Percentiles rank a stretch among this genome's conserved stretches.
These are phyloP conservation scores for Venturia aucupariae DNA, from an alignment of 2,329 filamentous ascomycete species.

Conservation along the genomic window DNA sequence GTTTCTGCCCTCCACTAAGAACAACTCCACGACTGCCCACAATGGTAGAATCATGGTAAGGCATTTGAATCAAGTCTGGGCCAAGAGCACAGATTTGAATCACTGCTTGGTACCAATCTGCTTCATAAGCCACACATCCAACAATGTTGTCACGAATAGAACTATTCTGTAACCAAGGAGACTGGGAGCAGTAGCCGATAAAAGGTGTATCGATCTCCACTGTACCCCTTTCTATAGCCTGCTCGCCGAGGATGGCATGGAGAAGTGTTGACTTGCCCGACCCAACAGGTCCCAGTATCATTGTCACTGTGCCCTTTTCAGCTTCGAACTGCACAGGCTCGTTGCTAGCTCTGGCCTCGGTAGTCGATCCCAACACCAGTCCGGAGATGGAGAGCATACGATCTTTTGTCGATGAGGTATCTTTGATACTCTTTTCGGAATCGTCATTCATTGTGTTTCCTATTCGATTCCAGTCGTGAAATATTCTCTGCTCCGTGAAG, in stretches of 20 bases:
- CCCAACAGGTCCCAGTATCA: conserved; percentile 19
- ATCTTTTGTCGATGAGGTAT: neutral
- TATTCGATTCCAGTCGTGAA: neutral
- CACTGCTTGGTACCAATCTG: conserved; percentile 10
- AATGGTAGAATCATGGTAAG: conserved; percentile 9
- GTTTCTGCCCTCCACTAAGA: conserved; percentile 15
- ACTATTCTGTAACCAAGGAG: conserved; percentile 15
- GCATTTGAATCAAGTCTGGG: conserved; percentile 12
- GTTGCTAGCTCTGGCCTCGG: neutral
- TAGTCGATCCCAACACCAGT: neutral
- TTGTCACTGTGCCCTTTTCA: conserved; percentile 15
- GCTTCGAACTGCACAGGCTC: conserved; percentile 5
- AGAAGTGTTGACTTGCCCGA: conserved; percentile 19
- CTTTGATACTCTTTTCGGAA: neutral
- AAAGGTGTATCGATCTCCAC: neutral
- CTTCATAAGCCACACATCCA: neutral
- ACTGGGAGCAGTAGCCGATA: conserved; percentile 13
- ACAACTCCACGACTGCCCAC: conserved; percentile 12
- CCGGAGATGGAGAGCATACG: neutral
- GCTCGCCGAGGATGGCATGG: conserved; percentile 17
- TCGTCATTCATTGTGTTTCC: neutral
- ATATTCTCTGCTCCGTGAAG: conserved; percentile 1
- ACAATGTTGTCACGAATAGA: conserved; percentile 14
- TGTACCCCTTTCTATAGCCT: neutral
- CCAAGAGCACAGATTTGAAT: conserved; percentile 9